phyloP scores from a whole-genome alignment of 768 basidiomycete genomes.

The Macrocybe gigantea region DNA sequence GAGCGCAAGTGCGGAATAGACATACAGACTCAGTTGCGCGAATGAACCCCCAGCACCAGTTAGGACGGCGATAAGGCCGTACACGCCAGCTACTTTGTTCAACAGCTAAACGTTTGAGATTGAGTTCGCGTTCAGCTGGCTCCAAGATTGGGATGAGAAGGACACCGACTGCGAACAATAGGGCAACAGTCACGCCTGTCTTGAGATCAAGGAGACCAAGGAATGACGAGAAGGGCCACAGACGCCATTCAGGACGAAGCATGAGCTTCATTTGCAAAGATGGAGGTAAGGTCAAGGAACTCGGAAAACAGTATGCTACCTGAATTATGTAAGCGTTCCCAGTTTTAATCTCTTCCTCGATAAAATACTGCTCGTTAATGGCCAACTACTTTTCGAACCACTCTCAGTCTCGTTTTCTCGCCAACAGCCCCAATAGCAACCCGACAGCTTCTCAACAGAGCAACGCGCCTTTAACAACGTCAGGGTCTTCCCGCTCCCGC shows the following conservation, averaged over 20 bases:
- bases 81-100: constrained; percentile 98
- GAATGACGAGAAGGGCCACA: constrained; percentile 79
- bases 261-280: constrained; percentile 59
- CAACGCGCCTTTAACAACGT: constrained; percentile 15
- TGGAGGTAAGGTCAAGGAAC: constrained; percentile 3
- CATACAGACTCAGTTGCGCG: constrained; percentile 86
- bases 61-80: constrained; percentile 88
- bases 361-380: constrained; percentile 28
- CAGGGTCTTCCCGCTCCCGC: constrained; percentile 33
- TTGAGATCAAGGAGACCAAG: constrained; percentile 89
- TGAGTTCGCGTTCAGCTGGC: constrained; percentile 7
- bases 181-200: constrained; percentile 82
- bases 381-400: constrained; percentile 83
- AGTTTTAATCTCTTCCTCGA: background rate
- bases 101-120: constrained; percentile 47
- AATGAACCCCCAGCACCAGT: constrained; percentile 92
- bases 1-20: constrained; percentile 85
- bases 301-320: background rate
- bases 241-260: constrained; percentile 77
- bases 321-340: background rate
- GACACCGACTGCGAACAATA: constrained; percentile 79
- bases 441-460: constrained; percentile 17
- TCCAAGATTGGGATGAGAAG: background rate
- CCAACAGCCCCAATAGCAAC: constrained; percentile 30
- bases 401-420: constrained; percentile 65